Evolutionary conservation across 1,284 basidiomycete genomes (phyloP).

Genomic region (Pyrrhoderma lamaoense): DNA sequence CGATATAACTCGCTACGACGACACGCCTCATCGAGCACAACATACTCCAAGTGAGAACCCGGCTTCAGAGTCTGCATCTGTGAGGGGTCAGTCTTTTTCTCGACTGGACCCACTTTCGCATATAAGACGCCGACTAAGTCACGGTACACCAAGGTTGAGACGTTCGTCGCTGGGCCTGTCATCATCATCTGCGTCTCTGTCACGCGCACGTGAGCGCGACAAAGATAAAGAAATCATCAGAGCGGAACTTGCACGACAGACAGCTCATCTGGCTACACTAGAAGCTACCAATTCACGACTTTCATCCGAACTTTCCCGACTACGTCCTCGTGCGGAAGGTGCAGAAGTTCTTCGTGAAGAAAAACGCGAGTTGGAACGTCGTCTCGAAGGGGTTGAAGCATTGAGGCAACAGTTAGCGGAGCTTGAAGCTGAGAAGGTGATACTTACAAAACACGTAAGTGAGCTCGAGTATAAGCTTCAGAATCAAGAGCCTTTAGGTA

Average conservation of each 20-base stretch:
- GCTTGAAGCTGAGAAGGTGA: slow-evolving; percentile 39
- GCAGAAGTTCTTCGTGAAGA: slow-evolving; percentile 70
- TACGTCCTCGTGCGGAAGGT: slow-evolving; percentile 50
- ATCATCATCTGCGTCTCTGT: neutral
- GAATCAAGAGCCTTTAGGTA: slow-evolving; percentile 19
- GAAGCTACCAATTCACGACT: slow-evolving; percentile 59
- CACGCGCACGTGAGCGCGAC: slow-evolving; percentile 22
- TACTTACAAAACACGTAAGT: slow-evolving; percentile 32
- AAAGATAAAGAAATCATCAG: slow-evolving; percentile 49
- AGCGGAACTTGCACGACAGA: slow-evolving; percentile 58
- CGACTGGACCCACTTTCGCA: slow-evolving; percentile 5
- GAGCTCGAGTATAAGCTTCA: neutral
- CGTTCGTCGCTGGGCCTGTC: neutral
- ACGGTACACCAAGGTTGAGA: neutral
- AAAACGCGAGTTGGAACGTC: slow-evolving; percentile 57
- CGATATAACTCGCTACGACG: neutral
- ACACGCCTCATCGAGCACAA: neutral
- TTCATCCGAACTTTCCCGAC: slow-evolving; percentile 42
- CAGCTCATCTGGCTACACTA: slow-evolving; percentile 50
- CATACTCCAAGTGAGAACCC: neutral
- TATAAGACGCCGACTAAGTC: slow-evolving; percentile 4
- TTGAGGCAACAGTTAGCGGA: slow-evolving; percentile 49
- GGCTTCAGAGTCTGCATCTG: neutral
- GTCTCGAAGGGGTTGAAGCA: slow-evolving; percentile 45
- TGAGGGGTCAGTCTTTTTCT: neutral